phyloP scores from a whole-genome alignment of 2,329 filamentous ascomycete genomes.

The Plenodomus lindquistii region DNA sequence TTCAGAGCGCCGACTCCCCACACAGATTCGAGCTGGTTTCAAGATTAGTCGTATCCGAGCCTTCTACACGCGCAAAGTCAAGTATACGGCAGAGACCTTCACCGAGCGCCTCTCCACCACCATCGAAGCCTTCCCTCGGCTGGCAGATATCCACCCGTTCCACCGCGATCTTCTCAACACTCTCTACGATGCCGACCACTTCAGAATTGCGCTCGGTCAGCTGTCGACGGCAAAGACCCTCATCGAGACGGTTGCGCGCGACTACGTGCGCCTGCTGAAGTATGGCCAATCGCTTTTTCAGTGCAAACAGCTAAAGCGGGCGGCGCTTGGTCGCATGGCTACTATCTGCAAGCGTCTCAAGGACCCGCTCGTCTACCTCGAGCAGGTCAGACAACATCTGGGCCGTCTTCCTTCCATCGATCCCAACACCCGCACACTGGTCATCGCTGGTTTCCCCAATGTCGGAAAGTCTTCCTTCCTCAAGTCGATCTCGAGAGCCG shows the following conservation, averaged over 20 bases:
- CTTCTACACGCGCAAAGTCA: conserved; percentile 93
- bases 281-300: conserved; percentile 91
- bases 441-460: conserved; percentile 98
- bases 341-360: conserved; percentile 94
- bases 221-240: conserved; percentile 94
- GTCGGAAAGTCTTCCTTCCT: conserved; percentile 92
- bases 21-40: conserved; percentile 94
- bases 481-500: conserved; percentile 86
- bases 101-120: conserved; percentile 90
- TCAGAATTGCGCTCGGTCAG: conserved; percentile 94
- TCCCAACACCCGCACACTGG: conserved; percentile 90
- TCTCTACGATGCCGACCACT: conserved; percentile 68
- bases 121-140: conserved; percentile 83
- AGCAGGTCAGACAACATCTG: conserved; percentile 95
- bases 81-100: conserved; percentile 97
- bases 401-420: conserved; percentile 98
- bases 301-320: conserved; percentile 98
- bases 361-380: conserved; percentile 91
- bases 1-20: conserved; percentile 68
- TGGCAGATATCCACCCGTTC: conserved; percentile 95
- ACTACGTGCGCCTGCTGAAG: conserved; percentile 95
- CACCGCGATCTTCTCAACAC: conserved; percentile 91
- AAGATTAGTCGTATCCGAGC: conserved; percentile 93
- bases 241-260: conserved; percentile 92
- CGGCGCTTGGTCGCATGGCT: conserved; percentile 95